These are phyloP conservation scores for Claviceps paspali DNA, from an alignment of 2,329 filamentous ascomycete genomes.

Conservation along the genomic window DNA sequence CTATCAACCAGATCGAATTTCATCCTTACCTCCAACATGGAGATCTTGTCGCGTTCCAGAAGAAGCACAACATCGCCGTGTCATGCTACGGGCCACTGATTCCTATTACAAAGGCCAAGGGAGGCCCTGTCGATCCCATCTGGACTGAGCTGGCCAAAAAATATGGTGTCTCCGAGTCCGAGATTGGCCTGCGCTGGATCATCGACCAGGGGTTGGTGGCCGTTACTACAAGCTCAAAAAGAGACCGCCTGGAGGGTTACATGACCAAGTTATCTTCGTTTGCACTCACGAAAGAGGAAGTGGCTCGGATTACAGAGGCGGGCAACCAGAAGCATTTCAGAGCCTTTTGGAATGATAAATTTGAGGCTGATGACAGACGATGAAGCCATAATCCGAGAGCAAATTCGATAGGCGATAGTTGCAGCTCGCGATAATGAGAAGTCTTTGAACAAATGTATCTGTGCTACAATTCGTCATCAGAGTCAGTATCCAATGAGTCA, in stretches of 20 bases:
- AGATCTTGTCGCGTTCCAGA: constrained; percentile 41
- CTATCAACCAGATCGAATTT: constrained; percentile 68
- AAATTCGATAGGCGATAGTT: background rate
- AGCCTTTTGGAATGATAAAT: constrained; percentile 40
- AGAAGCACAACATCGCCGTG: constrained; percentile 39
- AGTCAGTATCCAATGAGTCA: constrained; percentile 40
- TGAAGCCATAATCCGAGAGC: constrained; percentile 7
- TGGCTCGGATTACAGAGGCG: constrained; percentile 37
- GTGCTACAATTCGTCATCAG: constrained; percentile 36
- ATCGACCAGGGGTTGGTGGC: constrained; percentile 44
- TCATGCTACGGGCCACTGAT: constrained; percentile 41
- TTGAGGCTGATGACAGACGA: constrained; percentile 32
- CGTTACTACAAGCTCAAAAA: constrained; percentile 44
- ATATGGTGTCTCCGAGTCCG: constrained; percentile 40
- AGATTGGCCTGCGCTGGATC: constrained; percentile 43
- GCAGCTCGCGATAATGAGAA: background rate
- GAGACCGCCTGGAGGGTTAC: constrained; percentile 41
- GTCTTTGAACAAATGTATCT: background rate
- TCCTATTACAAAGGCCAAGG: constrained; percentile 28
- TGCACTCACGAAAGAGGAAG: constrained; percentile 43
- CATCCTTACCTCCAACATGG: constrained; percentile 61
- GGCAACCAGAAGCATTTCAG: constrained; percentile 47
- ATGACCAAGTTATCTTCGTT: constrained; percentile 34
- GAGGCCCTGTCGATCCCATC: constrained; percentile 36
- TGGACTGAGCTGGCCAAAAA: constrained; percentile 38